Conservation (phyloP, 2,329 filamentous ascomycete genomes). For the Chalaropsis ovoidea region DNA sequence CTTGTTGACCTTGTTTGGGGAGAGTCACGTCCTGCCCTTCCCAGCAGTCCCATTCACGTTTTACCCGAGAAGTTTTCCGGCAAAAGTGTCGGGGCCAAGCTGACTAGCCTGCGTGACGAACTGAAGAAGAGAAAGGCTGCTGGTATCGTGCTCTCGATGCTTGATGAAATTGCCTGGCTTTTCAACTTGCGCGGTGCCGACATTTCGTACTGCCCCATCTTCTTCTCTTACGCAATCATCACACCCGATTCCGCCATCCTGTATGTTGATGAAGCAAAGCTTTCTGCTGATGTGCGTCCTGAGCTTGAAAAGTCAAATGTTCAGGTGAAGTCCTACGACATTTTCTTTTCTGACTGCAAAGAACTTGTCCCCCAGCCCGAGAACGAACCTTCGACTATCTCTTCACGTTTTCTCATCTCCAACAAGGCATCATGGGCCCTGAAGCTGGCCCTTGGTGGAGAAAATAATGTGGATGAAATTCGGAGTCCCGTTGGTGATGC, state of each 20-base stretch:
- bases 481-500: slow-evolving; percentile 80
- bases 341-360: slow-evolving; percentile 69
- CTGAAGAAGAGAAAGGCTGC: slow-evolving; percentile 79
- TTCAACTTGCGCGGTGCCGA: slow-evolving; percentile 93
- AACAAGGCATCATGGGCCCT: slow-evolving; percentile 90
- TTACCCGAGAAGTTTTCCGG: slow-evolving; percentile 66
- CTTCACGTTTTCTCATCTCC: slow-evolving; percentile 70
- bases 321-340: slow-evolving; percentile 67
- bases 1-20: slow-evolving; percentile 89
- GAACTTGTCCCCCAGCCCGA: slow-evolving; percentile 44
- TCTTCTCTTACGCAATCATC: slow-evolving; percentile 90
- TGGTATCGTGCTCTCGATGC: slow-evolving; percentile 83
- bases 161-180: slow-evolving; percentile 97
- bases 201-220: slow-evolving; percentile 95
- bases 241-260: slow-evolving; percentile 67
- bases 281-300: slow-evolving; percentile 55
- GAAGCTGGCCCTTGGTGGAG: slow-evolving; percentile 73
- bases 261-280: slow-evolving; percentile 73
- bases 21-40: slow-evolving; percentile 58
- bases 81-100: slow-evolving; percentile 71
- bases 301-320: slow-evolving; percentile 64
- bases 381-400: slow-evolving; percentile 29
- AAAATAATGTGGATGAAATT: slow-evolving; percentile 72
- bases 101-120: slow-evolving; percentile 79
- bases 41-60: slow-evolving; percentile 64